These are phyloP conservation scores for Paramecium caudatum DNA, from an alignment of 73 alveolate species.

Conservation along the genomic window DNA sequence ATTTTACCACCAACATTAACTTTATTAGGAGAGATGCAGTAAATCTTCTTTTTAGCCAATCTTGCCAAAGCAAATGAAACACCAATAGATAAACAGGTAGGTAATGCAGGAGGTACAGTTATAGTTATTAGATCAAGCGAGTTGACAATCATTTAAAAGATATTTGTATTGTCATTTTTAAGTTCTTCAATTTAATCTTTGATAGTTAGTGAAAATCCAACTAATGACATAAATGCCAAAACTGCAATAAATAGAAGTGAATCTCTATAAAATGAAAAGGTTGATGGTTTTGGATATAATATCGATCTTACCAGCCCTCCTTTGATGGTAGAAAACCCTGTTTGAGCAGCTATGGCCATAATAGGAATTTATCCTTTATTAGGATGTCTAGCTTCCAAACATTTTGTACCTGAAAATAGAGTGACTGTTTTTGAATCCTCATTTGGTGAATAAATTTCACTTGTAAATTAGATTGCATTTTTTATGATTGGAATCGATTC, in stretches of 20 bases:
- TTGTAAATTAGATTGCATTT: constrained; percentile 83
- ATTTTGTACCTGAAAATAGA: constrained; percentile 95
- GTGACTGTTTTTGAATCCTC: constrained; percentile 84
- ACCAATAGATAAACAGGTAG: constrained; percentile 96
- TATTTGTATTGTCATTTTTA: constrained; percentile 75
- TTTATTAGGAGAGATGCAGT: constrained; percentile 93
- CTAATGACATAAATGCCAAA: constrained; percentile 88
- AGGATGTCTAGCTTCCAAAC: constrained; percentile 84
- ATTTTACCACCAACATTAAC: constrained; percentile 91
- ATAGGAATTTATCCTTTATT: constrained; percentile 81
- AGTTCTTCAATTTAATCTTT: constrained; percentile 81
- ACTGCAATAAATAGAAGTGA: constrained; percentile 89
- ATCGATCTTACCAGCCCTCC: constrained; percentile 93
- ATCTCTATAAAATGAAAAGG: constrained; percentile 91
- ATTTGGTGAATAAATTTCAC: constrained; percentile 77
- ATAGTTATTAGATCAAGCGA: constrained; percentile 93
- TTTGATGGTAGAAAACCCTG: constrained; percentile 93
- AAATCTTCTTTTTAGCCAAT: constrained; percentile 85
- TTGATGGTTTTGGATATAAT: constrained; percentile 87
- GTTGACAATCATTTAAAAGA: constrained; percentile 80
- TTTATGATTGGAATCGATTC: constrained; percentile 95
- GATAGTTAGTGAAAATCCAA: constrained; percentile 90
- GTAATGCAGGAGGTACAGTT: constrained; percentile 97
- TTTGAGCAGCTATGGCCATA: constrained; percentile 89
- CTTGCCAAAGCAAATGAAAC: constrained; percentile 91